Conservation (phyloP, 1,284 basidiomycete species). For the Caloboletus firmus region DNA sequence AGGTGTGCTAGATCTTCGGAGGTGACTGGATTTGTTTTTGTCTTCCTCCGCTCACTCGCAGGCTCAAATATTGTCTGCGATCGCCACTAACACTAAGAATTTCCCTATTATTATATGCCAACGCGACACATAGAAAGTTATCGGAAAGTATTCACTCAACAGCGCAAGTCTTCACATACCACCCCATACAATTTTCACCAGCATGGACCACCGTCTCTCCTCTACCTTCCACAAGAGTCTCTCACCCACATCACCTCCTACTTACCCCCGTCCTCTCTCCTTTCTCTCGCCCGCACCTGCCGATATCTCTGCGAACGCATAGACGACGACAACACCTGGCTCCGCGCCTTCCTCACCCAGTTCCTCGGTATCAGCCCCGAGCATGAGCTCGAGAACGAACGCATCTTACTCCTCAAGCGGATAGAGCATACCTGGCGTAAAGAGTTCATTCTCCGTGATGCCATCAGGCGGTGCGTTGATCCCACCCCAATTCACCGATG, state of each 20-base stretch:
- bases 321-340: slow-evolving; percentile 81
- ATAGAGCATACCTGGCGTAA: slow-evolving; percentile 63
- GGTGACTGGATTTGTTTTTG: background rate
- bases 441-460: slow-evolving; percentile 61
- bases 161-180: background rate
- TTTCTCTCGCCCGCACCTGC: slow-evolving; percentile 58
- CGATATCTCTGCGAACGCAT: slow-evolving; percentile 61
- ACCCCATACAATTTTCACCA: slow-evolving; percentile 30
- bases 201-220: slow-evolving; percentile 51
- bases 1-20: background rate
- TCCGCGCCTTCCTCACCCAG: slow-evolving; percentile 72
- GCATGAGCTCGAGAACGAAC: slow-evolving; percentile 45
- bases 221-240: slow-evolving; percentile 67
- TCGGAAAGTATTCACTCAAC: slow-evolving; percentile 12
- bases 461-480: slow-evolving; percentile 49
- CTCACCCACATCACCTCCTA: slow-evolving; percentile 79
- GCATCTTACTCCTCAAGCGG: slow-evolving; percentile 55
- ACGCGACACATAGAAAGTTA: slow-evolving; percentile 22
- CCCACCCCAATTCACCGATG: background rate
- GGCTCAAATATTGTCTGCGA: slow-evolving; percentile 30
- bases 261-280: slow-evolving; percentile 66
- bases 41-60: slow-evolving; percentile 18
- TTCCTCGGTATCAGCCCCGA: slow-evolving; percentile 69
- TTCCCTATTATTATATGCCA: slow-evolving; percentile 32
- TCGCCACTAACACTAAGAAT: slow-evolving; percentile 7